Conservation (phyloP, 208 protist species). For the Crithidia fasciculata region DNA sequence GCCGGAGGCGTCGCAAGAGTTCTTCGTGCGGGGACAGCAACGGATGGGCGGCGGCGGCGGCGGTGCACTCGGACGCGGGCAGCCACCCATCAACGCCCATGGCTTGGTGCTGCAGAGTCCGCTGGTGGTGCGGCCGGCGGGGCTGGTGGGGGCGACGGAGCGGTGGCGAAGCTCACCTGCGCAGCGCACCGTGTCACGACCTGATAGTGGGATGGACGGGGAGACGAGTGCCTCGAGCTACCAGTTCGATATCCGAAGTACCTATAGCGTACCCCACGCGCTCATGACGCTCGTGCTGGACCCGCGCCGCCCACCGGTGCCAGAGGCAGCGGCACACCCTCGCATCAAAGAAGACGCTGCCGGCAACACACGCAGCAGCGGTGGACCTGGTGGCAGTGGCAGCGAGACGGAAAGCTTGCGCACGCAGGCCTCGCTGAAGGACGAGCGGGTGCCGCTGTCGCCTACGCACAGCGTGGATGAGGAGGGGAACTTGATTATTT, state of each 20-base stretch:
- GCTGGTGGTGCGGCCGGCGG: neutral
- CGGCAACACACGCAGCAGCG: neutral
- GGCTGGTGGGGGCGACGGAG: neutral
- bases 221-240: slow-evolving; percentile 4
- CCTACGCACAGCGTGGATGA: slow-evolving; percentile 2
- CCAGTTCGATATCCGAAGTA: slow-evolving; percentile 12
- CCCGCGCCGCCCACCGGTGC: neutral
- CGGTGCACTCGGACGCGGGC: no score
- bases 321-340: neutral
- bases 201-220: neutral
- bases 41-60: neutral
- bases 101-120: neutral
- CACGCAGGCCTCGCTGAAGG: neutral
- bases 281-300: slow-evolving; percentile 18
- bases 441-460: slow-evolving; percentile 1
- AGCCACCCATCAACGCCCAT: no score
- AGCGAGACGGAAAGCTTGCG: neutral
- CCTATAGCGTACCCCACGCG: slow-evolving; percentile 8
- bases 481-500: neutral
- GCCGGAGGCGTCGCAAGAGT: slow-evolving; percentile 21
- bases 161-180: neutral
- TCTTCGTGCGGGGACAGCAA: slow-evolving; percentile 12
- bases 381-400: no score
- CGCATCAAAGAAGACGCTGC: no score
- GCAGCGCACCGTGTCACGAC: neutral